These are phyloP conservation scores for Entelexis sorbosivorans DNA, from an alignment of 1,139 yeast genomes.

Conservation along the genomic window DNA sequence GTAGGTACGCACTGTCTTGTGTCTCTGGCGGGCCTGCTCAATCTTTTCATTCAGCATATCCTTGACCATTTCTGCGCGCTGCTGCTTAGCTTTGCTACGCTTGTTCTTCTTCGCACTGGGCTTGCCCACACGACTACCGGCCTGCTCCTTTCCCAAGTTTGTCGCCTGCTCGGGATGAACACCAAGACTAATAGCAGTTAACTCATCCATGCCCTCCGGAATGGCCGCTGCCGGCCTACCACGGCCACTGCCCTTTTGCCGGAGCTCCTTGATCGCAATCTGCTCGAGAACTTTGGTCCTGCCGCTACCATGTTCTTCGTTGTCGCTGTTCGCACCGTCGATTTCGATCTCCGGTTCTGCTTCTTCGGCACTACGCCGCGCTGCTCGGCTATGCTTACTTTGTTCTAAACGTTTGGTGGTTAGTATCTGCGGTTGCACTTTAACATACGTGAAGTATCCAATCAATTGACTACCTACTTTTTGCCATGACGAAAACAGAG, in stretches of 20 bases:
- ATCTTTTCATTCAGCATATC: constrained; percentile 28
- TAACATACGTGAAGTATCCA: not conserved
- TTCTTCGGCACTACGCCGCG: constrained; percentile 22
- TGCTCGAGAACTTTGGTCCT: constrained; percentile 27
- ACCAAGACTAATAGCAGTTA: constrained; percentile 18
- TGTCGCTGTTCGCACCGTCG: not conserved
- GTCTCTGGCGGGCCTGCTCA: constrained; percentile 25
- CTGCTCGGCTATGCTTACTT: constrained; percentile 26
- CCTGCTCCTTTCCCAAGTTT: constrained; percentile 6
- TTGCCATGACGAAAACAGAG: constrained; percentile 7
- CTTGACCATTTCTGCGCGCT: constrained; percentile 26
- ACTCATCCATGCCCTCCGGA: constrained; percentile 12
- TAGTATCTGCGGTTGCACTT: not conserved
- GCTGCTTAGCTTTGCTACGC: constrained; percentile 25
- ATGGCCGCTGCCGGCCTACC: constrained; percentile 18
- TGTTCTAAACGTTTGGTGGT: constrained; percentile 12
- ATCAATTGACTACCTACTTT: constrained; percentile 10
- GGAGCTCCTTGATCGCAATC: constrained; percentile 28
- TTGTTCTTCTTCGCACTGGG: constrained; percentile 23
- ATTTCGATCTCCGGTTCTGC: constrained; percentile 16
- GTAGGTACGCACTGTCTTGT: constrained; percentile 24
- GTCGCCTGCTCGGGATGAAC: constrained; percentile 11
- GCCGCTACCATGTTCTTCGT: not conserved
- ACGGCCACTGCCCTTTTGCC: not conserved
- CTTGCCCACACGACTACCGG: constrained; percentile 19